Base-by-base conservation (phyloP, 108 stramenopile genomes). In the Cylindrotheca fusiformis region DNA sequence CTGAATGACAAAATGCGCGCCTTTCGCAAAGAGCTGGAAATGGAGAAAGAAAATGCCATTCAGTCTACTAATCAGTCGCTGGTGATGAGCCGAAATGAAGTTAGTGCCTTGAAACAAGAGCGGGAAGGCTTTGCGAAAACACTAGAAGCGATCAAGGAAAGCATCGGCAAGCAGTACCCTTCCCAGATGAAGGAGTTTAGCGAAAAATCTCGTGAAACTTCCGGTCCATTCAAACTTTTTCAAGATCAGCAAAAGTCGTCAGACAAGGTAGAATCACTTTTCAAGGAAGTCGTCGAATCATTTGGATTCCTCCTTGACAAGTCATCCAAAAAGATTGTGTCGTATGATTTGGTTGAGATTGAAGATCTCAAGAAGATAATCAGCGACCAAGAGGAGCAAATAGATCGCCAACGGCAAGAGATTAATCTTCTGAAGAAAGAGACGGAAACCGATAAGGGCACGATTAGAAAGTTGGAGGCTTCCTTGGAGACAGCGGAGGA, bases 221-320 rank as follows among this genome's bases (percentile, higher is more conserved):
- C 45, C 0, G 33, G 14, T 27, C 2, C 54, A 22, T 21, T 32
- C 46, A 19, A 1, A 58, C 32, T 45, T 30, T 46, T 48, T 55
- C 50, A 60, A 31, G 23, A 28, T 22, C 6, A n/a, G 28, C 6
- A 58, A n/a, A 25, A 48, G 17, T 48, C 41, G 26, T 28, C 12
- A 0, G n/a, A n/a, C n/a, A 17, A n/a, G 21, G 6, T 57, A 20
- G 69, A 70, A 29, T 29, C 2, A 24, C 47, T 54, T 21, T 30
- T 71, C 2, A 64, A 58, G 27, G 63, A 71, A 29, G 55, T 64
- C 22, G 45, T 71, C 31, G 49, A 44, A 21, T 23, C 55, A 28
- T 71, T 63, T 32, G 54, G 52, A 18, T 71, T 55, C 25, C 23
- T 71, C 12, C 62, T 71, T 20, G 62, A 71, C 19, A 21, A 18